phyloP scores from a whole-genome alignment of 2,329 filamentous ascomycete species.

The Verticillium longisporum region DNA sequence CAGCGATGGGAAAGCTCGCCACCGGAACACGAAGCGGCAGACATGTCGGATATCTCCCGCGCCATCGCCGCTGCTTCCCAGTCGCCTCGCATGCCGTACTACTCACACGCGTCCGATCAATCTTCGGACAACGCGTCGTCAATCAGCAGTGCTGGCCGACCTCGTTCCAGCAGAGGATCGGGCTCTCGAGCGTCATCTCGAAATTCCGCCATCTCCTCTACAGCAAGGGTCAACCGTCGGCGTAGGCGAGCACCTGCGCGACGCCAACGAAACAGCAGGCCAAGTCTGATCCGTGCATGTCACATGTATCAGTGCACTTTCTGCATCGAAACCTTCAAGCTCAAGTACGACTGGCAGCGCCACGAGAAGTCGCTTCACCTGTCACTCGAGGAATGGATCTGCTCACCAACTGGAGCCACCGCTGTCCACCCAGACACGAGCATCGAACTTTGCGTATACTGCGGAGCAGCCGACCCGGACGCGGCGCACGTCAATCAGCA shows the following conservation, averaged over 20 bases:
- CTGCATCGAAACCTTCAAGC: slow-evolving; percentile 36
- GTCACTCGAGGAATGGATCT: slow-evolving; percentile 41
- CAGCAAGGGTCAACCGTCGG: not conserved
- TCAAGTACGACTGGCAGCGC: slow-evolving; percentile 38
- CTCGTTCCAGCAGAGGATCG: slow-evolving; percentile 5
- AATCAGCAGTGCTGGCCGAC: slow-evolving; percentile 6
- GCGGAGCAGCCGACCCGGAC: slow-evolving; percentile 22
- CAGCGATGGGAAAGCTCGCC: slow-evolving; percentile 14
- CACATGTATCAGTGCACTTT: slow-evolving; percentile 35
- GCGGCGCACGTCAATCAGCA: slow-evolving; percentile 26
- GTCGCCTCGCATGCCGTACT: not conserved
- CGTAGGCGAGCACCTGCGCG: slow-evolving; percentile 4
- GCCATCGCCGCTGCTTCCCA: slow-evolving; percentile 11
- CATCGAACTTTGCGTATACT: slow-evolving; percentile 29
- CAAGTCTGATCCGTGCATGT: not conserved
- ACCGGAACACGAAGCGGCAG: slow-evolving; percentile 15
- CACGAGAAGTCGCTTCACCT: slow-evolving; percentile 42
- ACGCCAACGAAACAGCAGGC: not conserved
- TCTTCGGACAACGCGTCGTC: slow-evolving; percentile 12
- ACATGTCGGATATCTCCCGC: slow-evolving; percentile 14
- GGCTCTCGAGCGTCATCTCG: slow-evolving; percentile 18
- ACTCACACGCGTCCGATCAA: slow-evolving; percentile 15
- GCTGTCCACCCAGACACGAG: slow-evolving; percentile 35
- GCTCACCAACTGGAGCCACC: slow-evolving; percentile 24
- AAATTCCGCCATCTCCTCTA: slow-evolving; percentile 15